phyloP scores from a whole-genome alignment of 345 rosid genomes.

The Kandelia obovata region DNA sequence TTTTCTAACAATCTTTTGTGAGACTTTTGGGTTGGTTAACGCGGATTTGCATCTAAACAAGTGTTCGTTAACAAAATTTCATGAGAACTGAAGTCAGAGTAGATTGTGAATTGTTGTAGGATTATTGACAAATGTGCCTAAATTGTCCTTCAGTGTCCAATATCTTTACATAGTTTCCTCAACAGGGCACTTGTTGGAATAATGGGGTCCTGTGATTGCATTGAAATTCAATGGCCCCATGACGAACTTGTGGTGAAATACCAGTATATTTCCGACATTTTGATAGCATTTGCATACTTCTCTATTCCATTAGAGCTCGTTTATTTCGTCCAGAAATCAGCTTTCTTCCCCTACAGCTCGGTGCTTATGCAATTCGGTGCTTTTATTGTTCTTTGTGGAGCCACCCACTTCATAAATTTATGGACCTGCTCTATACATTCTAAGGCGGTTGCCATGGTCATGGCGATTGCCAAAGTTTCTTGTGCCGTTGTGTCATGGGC shows the following conservation, averaged over 20 bases:
- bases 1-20: too few species aligned
- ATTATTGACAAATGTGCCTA: too few species aligned
- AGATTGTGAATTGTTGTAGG: too few species aligned
- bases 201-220: constrained; percentile 86
- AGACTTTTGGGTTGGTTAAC: too few species aligned
- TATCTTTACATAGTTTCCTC: constrained; percentile 17
- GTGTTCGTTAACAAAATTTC: neutral
- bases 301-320: constrained; percentile 89
- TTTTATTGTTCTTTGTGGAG: constrained; percentile 90
- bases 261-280: constrained; percentile 84
- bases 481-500: constrained; percentile 89
- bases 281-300: constrained; percentile 89
- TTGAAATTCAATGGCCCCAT: constrained; percentile 65
- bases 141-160: too few species aligned
- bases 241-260: constrained; percentile 78
- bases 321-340: constrained; percentile 80
- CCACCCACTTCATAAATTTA: constrained; percentile 82
- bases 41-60: neutral
- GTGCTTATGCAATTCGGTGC: constrained; percentile 97
- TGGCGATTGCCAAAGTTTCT: constrained; percentile 74
- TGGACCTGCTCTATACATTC: constrained; percentile 85
- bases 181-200: constrained; percentile 17
- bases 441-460: constrained; percentile 73
- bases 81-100: too few species aligned
- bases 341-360: constrained; percentile 93